Evolutionary conservation across 1,139 yeast genomes (phyloP), one percentile per base, ranked within the genome.

Genomic region (Hyphopichia burtonii): DNA sequence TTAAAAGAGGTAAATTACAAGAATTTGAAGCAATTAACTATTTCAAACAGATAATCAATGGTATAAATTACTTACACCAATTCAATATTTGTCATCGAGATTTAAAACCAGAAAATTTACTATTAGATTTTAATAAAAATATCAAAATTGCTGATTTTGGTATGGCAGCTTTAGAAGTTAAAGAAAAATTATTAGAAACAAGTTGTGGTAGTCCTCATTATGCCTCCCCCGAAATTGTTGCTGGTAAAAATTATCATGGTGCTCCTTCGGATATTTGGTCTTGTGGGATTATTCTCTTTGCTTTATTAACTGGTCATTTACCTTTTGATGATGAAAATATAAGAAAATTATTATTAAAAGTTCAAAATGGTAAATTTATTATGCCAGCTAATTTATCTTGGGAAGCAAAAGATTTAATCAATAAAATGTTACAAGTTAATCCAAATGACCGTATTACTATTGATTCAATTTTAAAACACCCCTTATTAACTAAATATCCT

Each of bases 251-350:
- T 47, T 93, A 93, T 61, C 98, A 93, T 59, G 99, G 99, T 14
- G 93, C 96, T 16, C 97, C 96, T 23, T 84, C 95, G 31, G 99
- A 93, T 64, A 93, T 93, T 41, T 93, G 99, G 99, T 90, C 97
- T 10, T 93, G 99, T 66, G 99, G 99, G 50, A 89, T 93, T 51
- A 93, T 93, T 42, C 70, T 93, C 40, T 93, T 89, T 68, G 99
- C 99, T 1, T 71, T 93, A 41, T 74, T 93, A 43, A 91, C 98
- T 0, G 99, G 99, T 31, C 93, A 93, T 63, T 72, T 93, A 48
- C 99, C 99, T 1, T 94, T 94, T 62, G 99, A 93, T 65, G 98
- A 93, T 64, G 98, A 90, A 55, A 90, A 90, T 61, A 90, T 93
- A 51, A 77, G 98, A 52, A 83, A 84, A 53, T 71, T 93, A 47